A percentile compares a stretch with the other conserved stretches of the same genome.
These are phyloP conservation scores for Austropuccinia psidii DNA, from an alignment of 1,284 basidiomycete genomes.

Conservation along the genomic window DNA sequence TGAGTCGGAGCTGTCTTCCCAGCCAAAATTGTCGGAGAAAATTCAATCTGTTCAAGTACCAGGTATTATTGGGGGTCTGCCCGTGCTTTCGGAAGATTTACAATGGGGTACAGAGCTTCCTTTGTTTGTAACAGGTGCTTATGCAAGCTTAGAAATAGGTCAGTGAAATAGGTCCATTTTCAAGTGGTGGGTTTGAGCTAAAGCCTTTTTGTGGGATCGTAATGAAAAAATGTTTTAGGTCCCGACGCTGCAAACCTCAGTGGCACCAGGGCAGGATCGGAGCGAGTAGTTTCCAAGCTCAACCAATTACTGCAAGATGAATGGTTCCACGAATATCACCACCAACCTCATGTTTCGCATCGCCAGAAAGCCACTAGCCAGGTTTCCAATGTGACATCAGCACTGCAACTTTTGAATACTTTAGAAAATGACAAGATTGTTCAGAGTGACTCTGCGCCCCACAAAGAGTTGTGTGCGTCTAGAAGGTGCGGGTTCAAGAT, in stretches of 20 bases:
- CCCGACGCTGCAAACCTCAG: conserved; percentile 33
- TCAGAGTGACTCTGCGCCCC: too few relatives aligned
- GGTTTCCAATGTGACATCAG: too few relatives aligned
- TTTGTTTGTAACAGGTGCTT: conserved; percentile 35
- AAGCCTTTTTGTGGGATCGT: too few relatives aligned
- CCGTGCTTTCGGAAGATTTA: conserved; percentile 22
- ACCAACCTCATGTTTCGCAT: neutral
- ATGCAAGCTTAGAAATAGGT: conserved; percentile 32
- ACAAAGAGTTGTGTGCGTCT: too few relatives aligned
- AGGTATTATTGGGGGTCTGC: conserved; percentile 26
- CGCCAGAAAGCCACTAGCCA: neutral
- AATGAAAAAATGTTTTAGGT: too few relatives aligned
- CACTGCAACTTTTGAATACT: too few relatives aligned
- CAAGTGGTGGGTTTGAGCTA: neutral
- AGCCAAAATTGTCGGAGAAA: neutral
- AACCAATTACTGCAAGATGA: conserved; percentile 27
- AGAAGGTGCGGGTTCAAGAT: conserved; percentile 2
- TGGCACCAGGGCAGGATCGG: conserved; percentile 23
- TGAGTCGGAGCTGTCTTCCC: neutral
- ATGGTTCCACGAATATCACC: conserved; percentile 19
- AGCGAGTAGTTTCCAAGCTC: conserved; percentile 29
- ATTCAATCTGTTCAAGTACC: neutral
- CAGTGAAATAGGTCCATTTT: neutral
- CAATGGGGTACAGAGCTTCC: conserved; percentile 29
- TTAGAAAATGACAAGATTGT: too few relatives aligned